Percentiles rank a stretch among this genome's conserved stretches.
Conservation (phyloP, 78 protist genomes). For the Dictyostelium capitatum region DNA sequence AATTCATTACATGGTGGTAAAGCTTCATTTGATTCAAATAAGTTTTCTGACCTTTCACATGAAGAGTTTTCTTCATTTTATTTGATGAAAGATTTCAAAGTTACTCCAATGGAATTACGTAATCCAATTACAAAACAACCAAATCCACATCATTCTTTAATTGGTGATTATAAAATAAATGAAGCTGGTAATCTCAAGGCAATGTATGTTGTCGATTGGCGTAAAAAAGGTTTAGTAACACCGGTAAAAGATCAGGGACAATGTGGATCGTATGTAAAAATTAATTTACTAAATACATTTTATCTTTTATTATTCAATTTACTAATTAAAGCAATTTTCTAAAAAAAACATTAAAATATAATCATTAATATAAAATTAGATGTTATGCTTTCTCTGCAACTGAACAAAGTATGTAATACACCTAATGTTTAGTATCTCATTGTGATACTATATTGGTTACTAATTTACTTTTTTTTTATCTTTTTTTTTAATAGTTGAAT, state of each 20-base stretch:
- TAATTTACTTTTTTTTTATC: neutral
- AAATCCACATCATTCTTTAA: neutral
- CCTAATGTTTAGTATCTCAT: neutral
- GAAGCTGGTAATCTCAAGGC: neutral
- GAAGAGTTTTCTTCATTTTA: conserved; percentile 21
- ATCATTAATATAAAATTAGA: too few relatives aligned
- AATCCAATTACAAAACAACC: neutral
- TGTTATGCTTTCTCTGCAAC: neutral
- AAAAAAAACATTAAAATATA: too few relatives aligned
- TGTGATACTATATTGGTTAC: neutral
- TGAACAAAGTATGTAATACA: neutral
- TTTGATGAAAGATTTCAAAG: neutral
- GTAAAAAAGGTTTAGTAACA: conserved; percentile 76
- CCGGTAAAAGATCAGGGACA: conserved; percentile 73
- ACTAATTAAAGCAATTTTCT: neutral
- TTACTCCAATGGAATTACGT: neutral
- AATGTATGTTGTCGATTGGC: conserved; percentile 33
- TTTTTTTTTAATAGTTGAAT: conserved; percentile 39
- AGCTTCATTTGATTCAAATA: conserved; percentile 41
- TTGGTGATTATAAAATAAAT: neutral
- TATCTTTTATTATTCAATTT: neutral
- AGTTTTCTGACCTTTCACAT: conserved; percentile 69
- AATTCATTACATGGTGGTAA: neutral
- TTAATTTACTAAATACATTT: neutral
- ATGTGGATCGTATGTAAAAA: conserved; percentile 74